Percentiles rank a stretch among this genome's conserved stretches.
These are phyloP conservation scores for Leucogyrophana mollusca DNA, from an alignment of 768 basidiomycete species.

Conservation along the genomic window DNA sequence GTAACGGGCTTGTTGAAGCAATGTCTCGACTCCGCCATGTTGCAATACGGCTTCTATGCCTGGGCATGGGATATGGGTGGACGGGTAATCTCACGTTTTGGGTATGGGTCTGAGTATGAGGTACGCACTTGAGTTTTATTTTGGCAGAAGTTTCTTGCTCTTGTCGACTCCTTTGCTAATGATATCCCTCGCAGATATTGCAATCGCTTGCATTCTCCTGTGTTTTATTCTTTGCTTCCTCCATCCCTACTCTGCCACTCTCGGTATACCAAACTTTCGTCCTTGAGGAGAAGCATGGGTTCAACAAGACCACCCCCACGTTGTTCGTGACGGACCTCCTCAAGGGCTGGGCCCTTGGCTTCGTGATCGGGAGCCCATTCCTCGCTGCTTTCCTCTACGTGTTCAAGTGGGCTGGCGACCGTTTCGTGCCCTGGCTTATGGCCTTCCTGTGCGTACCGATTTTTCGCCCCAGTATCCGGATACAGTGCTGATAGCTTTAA, in stretches of 20 bases:
- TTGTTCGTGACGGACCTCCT: constrained; percentile 79
- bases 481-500: constrained; percentile 3
- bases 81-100: constrained; percentile 42
- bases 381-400: constrained; percentile 84
- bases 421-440: constrained; percentile 94
- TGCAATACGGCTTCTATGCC: constrained; percentile 78
- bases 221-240: constrained; percentile 62
- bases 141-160: not conserved
- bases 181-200: constrained; percentile 51
- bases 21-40: constrained; percentile 60
- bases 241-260: constrained; percentile 71
- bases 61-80: constrained; percentile 80
- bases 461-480: not conserved
- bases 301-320: constrained; percentile 87
- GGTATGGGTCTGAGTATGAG: constrained; percentile 72
- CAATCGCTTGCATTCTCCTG: constrained; percentile 82
- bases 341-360: constrained; percentile 74
- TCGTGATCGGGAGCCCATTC: constrained; percentile 80
- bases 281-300: constrained; percentile 92
- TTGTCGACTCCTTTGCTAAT: no score
- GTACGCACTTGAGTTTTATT: no score
- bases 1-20: constrained; percentile 76
- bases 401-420: constrained; percentile 91
- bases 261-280: constrained; percentile 89
- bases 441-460: constrained; percentile 69